Conservation (phyloP, 805 yeast species). For the Kodamaea laetipori region DNA sequence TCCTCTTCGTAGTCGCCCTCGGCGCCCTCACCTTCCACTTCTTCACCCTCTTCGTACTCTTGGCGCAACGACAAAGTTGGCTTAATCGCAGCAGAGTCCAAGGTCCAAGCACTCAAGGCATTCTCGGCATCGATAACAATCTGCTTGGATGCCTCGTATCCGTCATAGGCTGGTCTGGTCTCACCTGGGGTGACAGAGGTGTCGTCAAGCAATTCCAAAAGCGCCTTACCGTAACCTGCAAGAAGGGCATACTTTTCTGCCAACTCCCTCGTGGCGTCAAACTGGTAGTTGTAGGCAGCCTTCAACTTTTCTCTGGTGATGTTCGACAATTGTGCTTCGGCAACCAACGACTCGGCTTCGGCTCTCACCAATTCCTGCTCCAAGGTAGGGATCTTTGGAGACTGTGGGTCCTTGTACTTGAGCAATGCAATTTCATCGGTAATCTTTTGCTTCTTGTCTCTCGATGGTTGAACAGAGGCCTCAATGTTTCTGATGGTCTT, state of each 20-base stretch:
- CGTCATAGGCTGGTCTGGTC: slow-evolving; percentile 86
- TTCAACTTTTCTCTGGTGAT: slow-evolving; percentile 85
- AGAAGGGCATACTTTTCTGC: slow-evolving; percentile 84
- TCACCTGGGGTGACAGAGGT: slow-evolving; percentile 90
- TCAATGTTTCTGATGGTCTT: slow-evolving; percentile 83
- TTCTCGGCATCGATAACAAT: slow-evolving; percentile 83
- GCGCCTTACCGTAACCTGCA: slow-evolving; percentile 88
- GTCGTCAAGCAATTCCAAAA: slow-evolving; percentile 80
- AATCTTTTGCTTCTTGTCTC: slow-evolving; percentile 83
- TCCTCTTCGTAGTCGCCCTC: slow-evolving; percentile 40
- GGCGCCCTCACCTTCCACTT: slow-evolving; percentile 44
- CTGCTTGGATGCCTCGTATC: slow-evolving; percentile 86
- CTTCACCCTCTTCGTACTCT: slow-evolving; percentile 51
- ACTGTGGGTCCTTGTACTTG: slow-evolving; percentile 83
- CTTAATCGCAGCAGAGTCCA: slow-evolving; percentile 78
- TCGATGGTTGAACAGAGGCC: slow-evolving; percentile 83
- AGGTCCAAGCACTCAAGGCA: slow-evolving; percentile 82
- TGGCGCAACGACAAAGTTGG: slow-evolving; percentile 75
- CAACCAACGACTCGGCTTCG: slow-evolving; percentile 88
- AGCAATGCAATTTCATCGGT: slow-evolving; percentile 83
- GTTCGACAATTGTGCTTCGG: slow-evolving; percentile 88
- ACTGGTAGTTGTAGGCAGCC: slow-evolving; percentile 81
- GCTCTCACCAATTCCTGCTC: slow-evolving; percentile 91
- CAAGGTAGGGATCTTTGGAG: slow-evolving; percentile 75
- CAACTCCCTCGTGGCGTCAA: slow-evolving; percentile 82